Conservation (phyloP, 305 asterid genomes). For the Solanum hybrid region DNA sequence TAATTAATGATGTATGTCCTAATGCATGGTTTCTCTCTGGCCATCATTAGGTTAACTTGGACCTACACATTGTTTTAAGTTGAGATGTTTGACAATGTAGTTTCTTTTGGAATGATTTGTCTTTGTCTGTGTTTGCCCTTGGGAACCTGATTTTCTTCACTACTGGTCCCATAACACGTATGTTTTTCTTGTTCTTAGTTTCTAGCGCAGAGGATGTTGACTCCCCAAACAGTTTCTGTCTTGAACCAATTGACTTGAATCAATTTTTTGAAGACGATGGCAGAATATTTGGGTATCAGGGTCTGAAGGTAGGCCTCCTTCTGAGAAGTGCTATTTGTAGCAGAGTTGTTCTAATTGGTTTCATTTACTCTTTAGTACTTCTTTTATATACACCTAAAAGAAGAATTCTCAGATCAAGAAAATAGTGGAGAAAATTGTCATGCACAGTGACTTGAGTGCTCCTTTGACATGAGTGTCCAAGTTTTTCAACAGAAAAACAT, state of each 20-base stretch:
- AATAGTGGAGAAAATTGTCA: background rate
- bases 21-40: background rate
- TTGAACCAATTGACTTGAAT: conserved; percentile 69
- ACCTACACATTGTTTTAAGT: background rate
- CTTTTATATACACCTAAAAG: background rate
- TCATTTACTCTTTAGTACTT: background rate
- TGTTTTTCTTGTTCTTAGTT: conserved; percentile 23
- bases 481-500: background rate
- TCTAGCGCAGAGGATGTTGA: conserved; percentile 69
- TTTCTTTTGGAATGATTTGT: background rate
- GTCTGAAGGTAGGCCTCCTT: conserved; percentile 51
- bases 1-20: background rate
- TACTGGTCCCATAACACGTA: background rate
- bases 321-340: background rate
- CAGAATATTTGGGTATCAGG: conserved; percentile 71
- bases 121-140: background rate
- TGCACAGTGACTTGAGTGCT: background rate
- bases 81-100: background rate
- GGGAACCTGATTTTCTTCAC: background rate
- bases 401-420: background rate
- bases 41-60: background rate
- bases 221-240: conserved; percentile 40
- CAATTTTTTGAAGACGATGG: conserved; percentile 77
- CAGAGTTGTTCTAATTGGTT: background rate
- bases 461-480: background rate